Conservation (phyloP, 2,329 filamentous ascomycete genomes). For the Pestalotiopsis sp. region DNA sequence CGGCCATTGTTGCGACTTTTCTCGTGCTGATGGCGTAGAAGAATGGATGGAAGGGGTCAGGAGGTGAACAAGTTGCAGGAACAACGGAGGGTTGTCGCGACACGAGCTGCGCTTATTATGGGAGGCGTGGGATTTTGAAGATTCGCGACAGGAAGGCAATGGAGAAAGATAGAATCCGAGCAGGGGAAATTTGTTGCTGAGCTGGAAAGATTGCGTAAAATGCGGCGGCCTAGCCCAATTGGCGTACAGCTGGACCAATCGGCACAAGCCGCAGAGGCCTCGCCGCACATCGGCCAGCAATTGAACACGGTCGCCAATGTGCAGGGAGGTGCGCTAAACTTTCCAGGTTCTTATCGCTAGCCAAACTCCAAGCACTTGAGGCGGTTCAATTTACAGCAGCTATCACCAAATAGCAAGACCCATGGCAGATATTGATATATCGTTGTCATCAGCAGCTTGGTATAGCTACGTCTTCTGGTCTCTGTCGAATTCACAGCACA, state of each 20-base stretch:
- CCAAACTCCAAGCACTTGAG: too few relatives aligned
- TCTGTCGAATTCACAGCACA: too few relatives aligned
- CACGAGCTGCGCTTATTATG: conserved; percentile 7
- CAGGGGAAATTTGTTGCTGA: conserved; percentile 7
- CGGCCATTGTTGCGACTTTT: conserved; percentile 51
- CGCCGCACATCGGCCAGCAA: background rate
- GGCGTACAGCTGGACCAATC: background rate
- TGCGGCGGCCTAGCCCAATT: background rate
- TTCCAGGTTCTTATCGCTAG: too few relatives aligned
- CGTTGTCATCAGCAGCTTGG: too few relatives aligned
- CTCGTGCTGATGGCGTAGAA: conserved; percentile 9
- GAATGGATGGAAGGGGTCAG: background rate
- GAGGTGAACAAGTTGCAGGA: conserved; percentile 10
- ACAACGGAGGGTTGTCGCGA: conserved; percentile 13
- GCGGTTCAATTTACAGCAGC: too few relatives aligned
- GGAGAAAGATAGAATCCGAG: conserved; percentile 21
- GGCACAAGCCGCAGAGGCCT: background rate
- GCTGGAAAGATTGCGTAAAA: conserved; percentile 11
- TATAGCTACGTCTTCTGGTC: too few relatives aligned
- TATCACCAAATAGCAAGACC: too few relatives aligned
- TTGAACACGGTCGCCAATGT: background rate
- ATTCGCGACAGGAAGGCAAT: conserved; percentile 20
- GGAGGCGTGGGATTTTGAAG: background rate
- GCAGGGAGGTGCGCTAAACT: background rate
- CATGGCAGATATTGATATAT: too few relatives aligned